Percentiles rank a stretch among this genome's conserved stretches.
Evolutionary conservation across 768 basidiomycete genomes (phyloP).

Genomic region (Pleurotus citrinopileatus): DNA sequence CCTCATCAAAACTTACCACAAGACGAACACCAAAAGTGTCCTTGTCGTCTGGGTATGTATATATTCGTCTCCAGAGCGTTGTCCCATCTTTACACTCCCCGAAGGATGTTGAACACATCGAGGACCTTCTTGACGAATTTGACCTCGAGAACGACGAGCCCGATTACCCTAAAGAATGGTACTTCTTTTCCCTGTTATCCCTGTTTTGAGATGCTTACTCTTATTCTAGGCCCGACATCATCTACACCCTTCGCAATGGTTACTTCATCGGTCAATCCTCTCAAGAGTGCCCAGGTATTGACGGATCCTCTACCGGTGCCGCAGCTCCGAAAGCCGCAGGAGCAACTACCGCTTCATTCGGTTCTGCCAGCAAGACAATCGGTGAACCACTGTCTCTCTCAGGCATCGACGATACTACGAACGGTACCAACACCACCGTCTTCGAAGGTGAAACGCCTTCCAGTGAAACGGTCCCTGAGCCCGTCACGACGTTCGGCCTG

Average conservation of each 20-base stretch:
- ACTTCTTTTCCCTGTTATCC: not conserved
- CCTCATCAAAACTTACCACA: slow-evolving; percentile 18
- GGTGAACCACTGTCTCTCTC: not conserved
- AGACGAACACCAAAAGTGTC: slow-evolving; percentile 20
- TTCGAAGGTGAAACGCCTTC: not conserved
- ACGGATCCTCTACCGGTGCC: slow-evolving; percentile 13
- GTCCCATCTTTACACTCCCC: not conserved
- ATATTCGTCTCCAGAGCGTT: not conserved
- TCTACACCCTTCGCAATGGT: slow-evolving; percentile 15
- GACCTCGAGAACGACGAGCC: slow-evolving; percentile 16
- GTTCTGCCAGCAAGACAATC: not conserved
- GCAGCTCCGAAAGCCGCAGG: not conserved
- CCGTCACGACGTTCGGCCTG: not conserved
- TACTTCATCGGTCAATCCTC: slow-evolving; percentile 20
- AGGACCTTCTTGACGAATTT: slow-evolving; percentile 20
- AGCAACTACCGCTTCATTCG: not conserved
- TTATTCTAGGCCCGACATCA: slow-evolving; percentile 12
- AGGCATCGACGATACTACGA: not conserved
- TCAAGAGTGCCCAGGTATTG: slow-evolving; percentile 21
- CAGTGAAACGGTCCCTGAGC: slow-evolving; percentile 1
- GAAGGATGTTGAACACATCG: slow-evolving; percentile 18
- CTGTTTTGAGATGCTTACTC: not conserved
- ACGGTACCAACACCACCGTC: not conserved
- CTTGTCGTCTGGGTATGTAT: slow-evolving; percentile 22
- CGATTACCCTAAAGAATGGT: not conserved